Percentiles rank a stretch among this genome's conserved stretches.
Conservation (phyloP, 1,284 basidiomycete species). For the Irpex lacteus region DNA sequence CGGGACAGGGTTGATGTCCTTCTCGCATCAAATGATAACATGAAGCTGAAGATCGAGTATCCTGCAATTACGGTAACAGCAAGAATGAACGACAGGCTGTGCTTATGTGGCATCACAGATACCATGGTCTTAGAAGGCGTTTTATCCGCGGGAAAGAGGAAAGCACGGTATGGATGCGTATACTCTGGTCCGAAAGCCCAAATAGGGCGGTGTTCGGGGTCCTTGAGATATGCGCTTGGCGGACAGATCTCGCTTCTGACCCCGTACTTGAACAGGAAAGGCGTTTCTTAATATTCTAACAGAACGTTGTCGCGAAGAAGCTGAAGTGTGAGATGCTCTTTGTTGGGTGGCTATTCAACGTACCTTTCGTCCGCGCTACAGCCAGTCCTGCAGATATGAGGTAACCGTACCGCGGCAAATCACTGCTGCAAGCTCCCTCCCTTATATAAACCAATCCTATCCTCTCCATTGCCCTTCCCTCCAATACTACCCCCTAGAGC, state of each 20-base stretch:
- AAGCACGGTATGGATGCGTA: background rate
- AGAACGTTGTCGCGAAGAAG: background rate
- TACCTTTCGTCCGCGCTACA: slow-evolving; percentile 8
- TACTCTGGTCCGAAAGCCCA: slow-evolving; percentile 1
- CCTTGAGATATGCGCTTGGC: background rate
- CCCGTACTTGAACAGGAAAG: background rate
- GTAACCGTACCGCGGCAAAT: slow-evolving; percentile 10
- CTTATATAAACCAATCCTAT: slow-evolving; percentile 14
- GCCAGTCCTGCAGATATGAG: slow-evolving; percentile 7
- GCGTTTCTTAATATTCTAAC: background rate
- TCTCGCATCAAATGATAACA: background rate
- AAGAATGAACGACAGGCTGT: background rate
- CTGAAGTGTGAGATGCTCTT: background rate
- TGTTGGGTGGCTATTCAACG: background rate
- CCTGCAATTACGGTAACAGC: background rate
- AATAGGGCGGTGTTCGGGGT: background rate
- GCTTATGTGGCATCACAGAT: background rate
- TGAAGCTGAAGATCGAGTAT: background rate
- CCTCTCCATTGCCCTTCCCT: background rate
- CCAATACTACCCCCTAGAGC: background rate
- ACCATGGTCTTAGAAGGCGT: background rate
- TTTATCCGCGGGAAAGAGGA: background rate
- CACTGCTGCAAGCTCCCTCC: slow-evolving; percentile 3
- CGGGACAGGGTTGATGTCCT: background rate
- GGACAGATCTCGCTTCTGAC: background rate